phyloP scores from a whole-genome alignment of 768 basidiomycete species.

The Leucosporidium scottii region DNA sequence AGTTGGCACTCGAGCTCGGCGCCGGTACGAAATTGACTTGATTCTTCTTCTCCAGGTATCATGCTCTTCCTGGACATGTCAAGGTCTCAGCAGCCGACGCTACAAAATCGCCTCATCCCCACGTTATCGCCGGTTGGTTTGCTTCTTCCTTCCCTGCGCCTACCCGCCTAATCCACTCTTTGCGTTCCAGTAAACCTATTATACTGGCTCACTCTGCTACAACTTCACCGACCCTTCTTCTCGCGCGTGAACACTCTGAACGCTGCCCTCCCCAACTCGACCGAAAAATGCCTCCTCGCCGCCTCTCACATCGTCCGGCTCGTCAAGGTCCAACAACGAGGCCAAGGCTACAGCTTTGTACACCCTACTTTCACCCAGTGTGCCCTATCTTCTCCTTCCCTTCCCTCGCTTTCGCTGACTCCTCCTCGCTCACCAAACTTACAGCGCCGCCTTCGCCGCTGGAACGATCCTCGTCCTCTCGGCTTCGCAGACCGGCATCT shows the following conservation, averaged over 20 bases:
- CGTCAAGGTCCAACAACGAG: slow-evolving; percentile 14
- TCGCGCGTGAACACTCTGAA: not conserved
- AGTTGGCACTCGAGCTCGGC: too few species aligned
- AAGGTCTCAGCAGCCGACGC: slow-evolving; percentile 15
- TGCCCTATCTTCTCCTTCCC: too few species aligned
- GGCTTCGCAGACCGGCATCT: slow-evolving; percentile 18
- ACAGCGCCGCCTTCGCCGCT: slow-evolving; percentile 25
- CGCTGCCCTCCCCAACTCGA: slow-evolving; percentile 11
- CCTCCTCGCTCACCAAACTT: slow-evolving; percentile 4
- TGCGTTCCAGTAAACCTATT: too few species aligned
- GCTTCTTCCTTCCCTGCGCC: too few species aligned
- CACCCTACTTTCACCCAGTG: too few species aligned
- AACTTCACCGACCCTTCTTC: not conserved
- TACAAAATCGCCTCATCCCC: slow-evolving; percentile 18
- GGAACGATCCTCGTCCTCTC: slow-evolving; percentile 29
- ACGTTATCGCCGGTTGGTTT: slow-evolving; percentile 8
- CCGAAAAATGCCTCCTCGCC: slow-evolving; percentile 26
- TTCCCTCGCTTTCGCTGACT: slow-evolving; percentile 1
- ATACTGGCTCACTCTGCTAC: too few species aligned
- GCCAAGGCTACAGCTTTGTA: too few species aligned
- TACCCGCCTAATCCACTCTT: too few species aligned
- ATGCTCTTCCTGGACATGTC: slow-evolving; percentile 23
- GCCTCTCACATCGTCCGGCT: slow-evolving; percentile 24
- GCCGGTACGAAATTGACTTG: too few species aligned
- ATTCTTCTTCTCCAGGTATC: slow-evolving; percentile 5